phyloP scores from a whole-genome alignment of 2,329 filamentous ascomycete species.

The Cladosporium austrohemisphaericum region DNA sequence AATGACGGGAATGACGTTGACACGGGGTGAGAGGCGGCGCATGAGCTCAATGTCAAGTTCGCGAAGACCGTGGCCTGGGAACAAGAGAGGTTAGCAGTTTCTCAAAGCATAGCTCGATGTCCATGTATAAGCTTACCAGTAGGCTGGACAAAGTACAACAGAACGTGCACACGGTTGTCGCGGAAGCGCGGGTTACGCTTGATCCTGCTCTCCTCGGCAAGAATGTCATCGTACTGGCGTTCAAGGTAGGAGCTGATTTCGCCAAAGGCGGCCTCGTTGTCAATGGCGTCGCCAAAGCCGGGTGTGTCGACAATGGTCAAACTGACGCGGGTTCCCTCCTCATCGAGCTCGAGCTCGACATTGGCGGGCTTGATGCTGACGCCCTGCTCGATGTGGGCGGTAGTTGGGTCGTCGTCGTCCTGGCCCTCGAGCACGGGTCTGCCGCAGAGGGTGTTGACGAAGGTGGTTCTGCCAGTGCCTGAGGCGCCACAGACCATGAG shows the following conservation, averaged over 20 bases:
- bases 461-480: constrained; percentile 96
- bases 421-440: constrained; percentile 87
- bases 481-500: constrained; percentile 99
- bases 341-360: constrained; percentile 92
- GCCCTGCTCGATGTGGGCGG: constrained; percentile 89
- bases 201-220: constrained; percentile 98
- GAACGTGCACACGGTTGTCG: constrained; percentile 96
- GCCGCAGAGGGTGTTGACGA: constrained; percentile 98
- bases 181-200: constrained; percentile 99
- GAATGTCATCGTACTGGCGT: constrained; percentile 98
- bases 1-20: constrained; percentile 98
- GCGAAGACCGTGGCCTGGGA: constrained; percentile 64
- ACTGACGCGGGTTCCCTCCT: constrained; percentile 97
- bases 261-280: constrained; percentile 92
- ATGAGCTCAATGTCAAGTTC: constrained; percentile 99
- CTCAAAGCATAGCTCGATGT: not conserved
- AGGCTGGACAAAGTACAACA: constrained; percentile 99
- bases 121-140: constrained; percentile 65
- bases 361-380: constrained; percentile 99
- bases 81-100: not conserved
- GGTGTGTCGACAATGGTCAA: constrained; percentile 98
- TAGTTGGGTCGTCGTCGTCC: constrained; percentile 84
- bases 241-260: constrained; percentile 98
- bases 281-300: constrained; percentile 97
- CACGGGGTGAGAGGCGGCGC: constrained; percentile 96